Base-by-base conservation (phyloP, 2,329 filamentous ascomycete species). In the Fusarium sp. region DNA sequence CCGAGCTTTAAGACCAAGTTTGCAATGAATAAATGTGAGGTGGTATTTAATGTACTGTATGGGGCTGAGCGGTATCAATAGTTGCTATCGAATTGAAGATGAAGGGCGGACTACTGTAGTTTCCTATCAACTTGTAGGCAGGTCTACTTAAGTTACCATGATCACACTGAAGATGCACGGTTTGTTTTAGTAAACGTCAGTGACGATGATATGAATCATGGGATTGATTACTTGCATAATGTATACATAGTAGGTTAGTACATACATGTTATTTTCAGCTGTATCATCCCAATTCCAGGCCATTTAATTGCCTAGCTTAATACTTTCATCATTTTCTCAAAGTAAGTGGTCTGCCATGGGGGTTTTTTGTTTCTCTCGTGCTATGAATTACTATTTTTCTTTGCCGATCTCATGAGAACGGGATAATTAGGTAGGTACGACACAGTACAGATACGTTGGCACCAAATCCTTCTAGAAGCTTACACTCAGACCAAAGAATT, bases 381-480 rank as follows among this genome's bases (percentile, higher is more conserved):
- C 14, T 28, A 18, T 18, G 27, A 23, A 23, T 41, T 27, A 7
- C 14, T 27, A 20, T 18, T 48, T 34, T 20, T 14, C 10, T 7
- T 59, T 40, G 63, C 51, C 45, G 43, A 59, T 61, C 58, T 57
- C 55, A 57, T 57, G 45, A 57, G 13, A 28, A 55, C 16, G n/a
- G 32, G 25, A 40, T 27, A 13, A 28, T 28, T 28, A 28, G 4
- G 4, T 28, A 13, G 27, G 27, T 28, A 21, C 45, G 20, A 40
- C 27, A 32, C 27, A 57, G 58, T 16, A 53, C 13, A 28, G 20
- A 16, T 18, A 20, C 12, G 20, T 25, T n/a, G 18, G 51, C 23
- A 59, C 32, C 34, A 53, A 56, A 48, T 59, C 45, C 63, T 73
- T 73, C 68, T 51, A 68, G 70, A 62, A 68, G 65, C 63, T 61